Conservation (phyloP, 2,329 filamentous ascomycete genomes). For the Aspergillus sp. region DNA sequence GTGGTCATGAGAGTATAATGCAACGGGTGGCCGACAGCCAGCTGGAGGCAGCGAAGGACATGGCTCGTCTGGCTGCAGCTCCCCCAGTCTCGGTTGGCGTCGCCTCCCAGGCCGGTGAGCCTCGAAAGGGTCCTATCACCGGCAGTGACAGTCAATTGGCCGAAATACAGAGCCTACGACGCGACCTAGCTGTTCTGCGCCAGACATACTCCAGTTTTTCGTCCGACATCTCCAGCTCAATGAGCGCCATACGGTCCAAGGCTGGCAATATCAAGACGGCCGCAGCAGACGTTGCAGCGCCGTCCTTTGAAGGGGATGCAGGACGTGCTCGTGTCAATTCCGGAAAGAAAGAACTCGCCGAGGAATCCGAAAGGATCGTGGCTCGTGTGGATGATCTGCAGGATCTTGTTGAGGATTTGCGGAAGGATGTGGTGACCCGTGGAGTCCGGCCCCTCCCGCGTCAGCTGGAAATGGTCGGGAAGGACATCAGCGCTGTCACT, state of each 20-base stretch:
- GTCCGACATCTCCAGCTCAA: conserved; percentile 81
- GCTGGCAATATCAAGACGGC: conserved; percentile 75
- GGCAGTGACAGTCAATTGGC: conserved; percentile 61
- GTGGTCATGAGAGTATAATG: conserved; percentile 77
- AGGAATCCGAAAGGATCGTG: conserved; percentile 87
- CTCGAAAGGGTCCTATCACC: conserved; percentile 24
- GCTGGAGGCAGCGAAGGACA: conserved; percentile 82
- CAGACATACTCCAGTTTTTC: conserved; percentile 93
- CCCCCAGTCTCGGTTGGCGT: conserved; percentile 33
- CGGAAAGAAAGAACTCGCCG: conserved; percentile 81
- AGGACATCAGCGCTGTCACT: conserved; percentile 77
- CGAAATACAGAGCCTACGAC: conserved; percentile 77
- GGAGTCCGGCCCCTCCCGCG: conserved; percentile 87
- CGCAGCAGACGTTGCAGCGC: conserved; percentile 68
- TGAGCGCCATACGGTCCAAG: conserved; percentile 78
- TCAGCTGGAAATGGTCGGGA: conserved; percentile 83
- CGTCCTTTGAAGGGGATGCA: conserved; percentile 70
- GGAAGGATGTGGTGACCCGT: conserved; percentile 91
- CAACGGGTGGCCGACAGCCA: conserved; percentile 88
- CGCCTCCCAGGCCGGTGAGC: conserved; percentile 23
- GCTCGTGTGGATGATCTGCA: conserved; percentile 94
- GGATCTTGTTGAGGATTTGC: conserved; percentile 91
- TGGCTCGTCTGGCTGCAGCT: conserved; percentile 63
- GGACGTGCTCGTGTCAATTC: conserved; percentile 80
- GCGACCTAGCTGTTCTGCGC: conserved; percentile 84